Conservation (phyloP, 257 asterid genomes). For the Salvia rosmarinus region DNA sequence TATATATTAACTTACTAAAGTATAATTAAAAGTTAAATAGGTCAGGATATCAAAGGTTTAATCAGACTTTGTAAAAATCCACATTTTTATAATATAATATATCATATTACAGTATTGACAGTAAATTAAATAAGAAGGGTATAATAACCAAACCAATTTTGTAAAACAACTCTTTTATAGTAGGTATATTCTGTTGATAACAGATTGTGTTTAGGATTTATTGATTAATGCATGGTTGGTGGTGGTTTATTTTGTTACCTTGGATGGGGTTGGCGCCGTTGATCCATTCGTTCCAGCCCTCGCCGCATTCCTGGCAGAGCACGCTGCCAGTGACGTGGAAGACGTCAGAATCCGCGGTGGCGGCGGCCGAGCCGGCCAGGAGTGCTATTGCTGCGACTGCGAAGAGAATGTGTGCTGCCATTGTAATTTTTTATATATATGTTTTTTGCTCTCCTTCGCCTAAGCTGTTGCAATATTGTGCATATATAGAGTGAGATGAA, state of each 20-base stretch:
- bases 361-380: conserved; percentile 1
- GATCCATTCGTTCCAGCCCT: conserved; percentile 78
- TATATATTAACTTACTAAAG: too few species aligned
- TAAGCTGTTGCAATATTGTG: background rate
- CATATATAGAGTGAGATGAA: background rate
- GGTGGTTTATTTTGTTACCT: conserved; percentile 42
- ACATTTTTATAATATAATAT: too few species aligned
- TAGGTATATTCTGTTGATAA: too few species aligned
- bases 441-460: background rate
- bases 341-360: conserved; percentile 30
- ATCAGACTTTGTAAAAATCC: too few species aligned
- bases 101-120: too few species aligned
- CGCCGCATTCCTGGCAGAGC: conserved; percentile 80
- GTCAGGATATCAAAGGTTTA: too few species aligned
- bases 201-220: too few species aligned
- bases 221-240: background rate
- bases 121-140: too few species aligned
- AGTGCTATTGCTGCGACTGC: conserved; percentile 20
- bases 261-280: conserved; percentile 69
- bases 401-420: conserved; percentile 41
- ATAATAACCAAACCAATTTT: too few species aligned
- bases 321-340: conserved; percentile 76
- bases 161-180: too few species aligned
- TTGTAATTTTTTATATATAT: conserved; percentile 3
- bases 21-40: too few species aligned